Conservation (phyloP, 2,329 filamentous ascomycete species). For the Apiospora pterosperma region DNA sequence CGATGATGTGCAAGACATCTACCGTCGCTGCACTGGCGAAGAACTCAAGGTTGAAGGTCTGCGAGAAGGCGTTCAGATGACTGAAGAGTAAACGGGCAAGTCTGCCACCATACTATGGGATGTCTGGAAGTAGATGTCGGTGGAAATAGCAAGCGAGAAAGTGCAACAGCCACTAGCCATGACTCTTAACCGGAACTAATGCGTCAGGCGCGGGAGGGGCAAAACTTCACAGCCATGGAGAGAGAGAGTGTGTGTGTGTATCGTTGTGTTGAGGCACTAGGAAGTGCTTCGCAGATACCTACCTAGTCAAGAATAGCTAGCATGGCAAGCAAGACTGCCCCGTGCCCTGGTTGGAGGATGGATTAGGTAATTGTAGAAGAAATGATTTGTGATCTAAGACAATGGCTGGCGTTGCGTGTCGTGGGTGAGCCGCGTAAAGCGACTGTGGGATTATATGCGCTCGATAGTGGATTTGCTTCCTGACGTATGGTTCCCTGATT, state of each 20-base stretch:
- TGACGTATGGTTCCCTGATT: not conserved
- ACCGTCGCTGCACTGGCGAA: conserved; percentile 76
- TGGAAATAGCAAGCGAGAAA: not conserved
- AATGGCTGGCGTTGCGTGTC: not conserved
- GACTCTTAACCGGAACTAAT: not conserved
- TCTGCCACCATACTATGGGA: not conserved
- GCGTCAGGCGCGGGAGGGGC: not conserved
- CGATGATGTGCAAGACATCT: conserved; percentile 95
- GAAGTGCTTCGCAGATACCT: not conserved
- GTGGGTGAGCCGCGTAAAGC: not conserved
- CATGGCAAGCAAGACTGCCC: not conserved
- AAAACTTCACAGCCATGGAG: not conserved
- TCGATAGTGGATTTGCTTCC: not conserved
- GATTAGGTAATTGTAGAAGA: conserved; percentile 2
- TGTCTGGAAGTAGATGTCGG: not conserved
- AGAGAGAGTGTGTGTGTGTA: too few relatives aligned
- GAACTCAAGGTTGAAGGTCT: conserved; percentile 86
- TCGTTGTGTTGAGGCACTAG: not conserved
- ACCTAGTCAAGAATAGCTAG: not conserved
- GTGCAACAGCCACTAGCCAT: not conserved
- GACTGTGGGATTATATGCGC: not conserved
- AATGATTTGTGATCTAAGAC: not conserved
- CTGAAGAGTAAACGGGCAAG: conserved; percentile 54
- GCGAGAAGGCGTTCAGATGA: conserved; percentile 71
- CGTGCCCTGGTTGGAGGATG: not conserved